Conservation (phyloP, 2,329 filamentous ascomycete species). For the Hymenoscyphus occultus region DNA sequence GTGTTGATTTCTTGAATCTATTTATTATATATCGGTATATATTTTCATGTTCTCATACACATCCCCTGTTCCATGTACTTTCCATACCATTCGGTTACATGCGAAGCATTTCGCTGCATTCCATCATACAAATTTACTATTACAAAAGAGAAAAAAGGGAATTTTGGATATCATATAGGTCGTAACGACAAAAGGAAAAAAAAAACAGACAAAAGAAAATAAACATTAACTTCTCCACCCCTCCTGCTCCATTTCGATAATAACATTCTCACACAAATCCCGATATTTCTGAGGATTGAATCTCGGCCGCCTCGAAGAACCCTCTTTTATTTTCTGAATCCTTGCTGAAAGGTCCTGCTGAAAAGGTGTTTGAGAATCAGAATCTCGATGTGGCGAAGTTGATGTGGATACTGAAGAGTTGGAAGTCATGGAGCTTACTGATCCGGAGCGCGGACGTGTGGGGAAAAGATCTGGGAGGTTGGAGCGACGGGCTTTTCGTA, state of each 20-base stretch:
- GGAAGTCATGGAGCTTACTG: constrained; percentile 2
- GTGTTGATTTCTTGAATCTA: background rate
- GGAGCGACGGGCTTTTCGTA: constrained; percentile 23
- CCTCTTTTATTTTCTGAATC: constrained; percentile 23
- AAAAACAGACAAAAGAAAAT: background rate
- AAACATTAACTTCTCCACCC: constrained; percentile 6
- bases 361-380: background rate
- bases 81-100: background rate
- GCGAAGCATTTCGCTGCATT: background rate
- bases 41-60: background rate
- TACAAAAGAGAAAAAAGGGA: background rate
- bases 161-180: background rate
- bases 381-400: background rate
- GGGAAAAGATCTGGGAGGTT: constrained; percentile 20
- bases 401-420: background rate
- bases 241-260: constrained; percentile 23
- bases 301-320: constrained; percentile 26
- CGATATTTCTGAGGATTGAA: constrained; percentile 30
- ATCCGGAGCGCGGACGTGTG: constrained; percentile 2
- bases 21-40: background rate
- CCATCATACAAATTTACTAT: background rate
- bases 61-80: background rate
- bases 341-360: constrained; percentile 7
- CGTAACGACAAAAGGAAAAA: background rate
- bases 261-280: constrained; percentile 29